phyloP scores from a whole-genome alignment of 345 rosid genomes.

The Eucalyptus regnans region DNA sequence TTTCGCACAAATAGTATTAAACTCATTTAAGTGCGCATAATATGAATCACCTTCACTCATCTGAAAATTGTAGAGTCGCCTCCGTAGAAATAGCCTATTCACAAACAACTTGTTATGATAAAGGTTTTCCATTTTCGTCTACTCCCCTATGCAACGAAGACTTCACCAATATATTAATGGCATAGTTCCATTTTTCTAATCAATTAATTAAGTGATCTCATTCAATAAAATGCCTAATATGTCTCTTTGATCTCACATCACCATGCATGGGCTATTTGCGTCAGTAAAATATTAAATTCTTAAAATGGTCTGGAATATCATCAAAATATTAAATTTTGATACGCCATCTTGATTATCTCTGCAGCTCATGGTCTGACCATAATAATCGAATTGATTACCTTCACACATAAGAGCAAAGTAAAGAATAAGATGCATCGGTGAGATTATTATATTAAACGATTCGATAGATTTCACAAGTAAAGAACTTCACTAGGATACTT shows the following conservation, averaged over 20 bases:
- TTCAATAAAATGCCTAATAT: background rate
- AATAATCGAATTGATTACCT: too few species aligned
- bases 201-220: background rate
- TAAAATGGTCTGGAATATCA: too few species aligned
- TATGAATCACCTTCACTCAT: fast-evolving
- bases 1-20: too few species aligned
- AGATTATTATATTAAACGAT: too few species aligned
- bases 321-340: background rate
- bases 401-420: background rate
- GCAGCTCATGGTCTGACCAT: too few species aligned
- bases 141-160: background rate
- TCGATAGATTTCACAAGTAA: background rate
- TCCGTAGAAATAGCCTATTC: too few species aligned
- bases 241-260: background rate
- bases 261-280: background rate
- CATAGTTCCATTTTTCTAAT: background rate
- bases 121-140: too few species aligned
- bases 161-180: background rate
- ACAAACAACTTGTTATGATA: too few species aligned
- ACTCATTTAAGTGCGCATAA: fast-evolving
- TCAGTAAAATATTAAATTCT: background rate
- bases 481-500: background rate
- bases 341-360: background rate
- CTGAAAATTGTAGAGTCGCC: too few species aligned
- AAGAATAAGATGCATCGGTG: background rate